Conservation (phyloP, 306 rosid species). For the Trifolium subterraneum region DNA sequence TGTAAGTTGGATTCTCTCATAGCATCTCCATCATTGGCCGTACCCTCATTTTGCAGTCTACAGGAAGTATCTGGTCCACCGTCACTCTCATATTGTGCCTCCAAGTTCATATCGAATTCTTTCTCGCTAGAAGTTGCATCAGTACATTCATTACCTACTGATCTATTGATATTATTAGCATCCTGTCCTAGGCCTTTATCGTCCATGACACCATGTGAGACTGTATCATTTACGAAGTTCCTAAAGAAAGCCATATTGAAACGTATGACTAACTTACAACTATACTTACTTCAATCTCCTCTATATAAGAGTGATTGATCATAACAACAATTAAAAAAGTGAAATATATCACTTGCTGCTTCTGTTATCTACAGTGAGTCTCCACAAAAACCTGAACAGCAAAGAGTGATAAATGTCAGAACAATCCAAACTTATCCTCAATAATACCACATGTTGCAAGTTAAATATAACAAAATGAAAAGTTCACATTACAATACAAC, state of each 20-base stretch:
- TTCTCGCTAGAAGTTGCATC: conserved; percentile 73
- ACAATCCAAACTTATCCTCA: conserved; percentile 3
- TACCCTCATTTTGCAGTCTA: conserved; percentile 66
- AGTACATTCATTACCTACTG: conserved; percentile 63
- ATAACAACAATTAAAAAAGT: neutral
- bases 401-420: conserved; percentile 40
- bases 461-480: conserved; percentile 31
- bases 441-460: neutral
- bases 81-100: conserved; percentile 76
- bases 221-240: conserved; percentile 71
- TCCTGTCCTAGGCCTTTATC: conserved; percentile 70
- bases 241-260: conserved; percentile 87
- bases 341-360: conserved; percentile 35
- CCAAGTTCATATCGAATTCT: conserved; percentile 85
- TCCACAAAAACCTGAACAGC: conserved; percentile 48
- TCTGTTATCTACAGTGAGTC: conserved; percentile 44
- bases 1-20: conserved; percentile 58
- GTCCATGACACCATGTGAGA: conserved; percentile 70
- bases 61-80: conserved; percentile 62
- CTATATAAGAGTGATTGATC: conserved; percentile 31
- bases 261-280: conserved; percentile 53
- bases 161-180: conserved; percentile 57
- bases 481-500: conserved; percentile 16
- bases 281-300: conserved; percentile 41
- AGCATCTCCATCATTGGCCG: conserved; percentile 56